A percentile compares a stretch with the other conserved stretches of the same genome.
These are phyloP conservation scores for Pyrenophora tritici-repentis DNA, from an alignment of 2,329 filamentous ascomycete species.

Conservation along the genomic window DNA sequence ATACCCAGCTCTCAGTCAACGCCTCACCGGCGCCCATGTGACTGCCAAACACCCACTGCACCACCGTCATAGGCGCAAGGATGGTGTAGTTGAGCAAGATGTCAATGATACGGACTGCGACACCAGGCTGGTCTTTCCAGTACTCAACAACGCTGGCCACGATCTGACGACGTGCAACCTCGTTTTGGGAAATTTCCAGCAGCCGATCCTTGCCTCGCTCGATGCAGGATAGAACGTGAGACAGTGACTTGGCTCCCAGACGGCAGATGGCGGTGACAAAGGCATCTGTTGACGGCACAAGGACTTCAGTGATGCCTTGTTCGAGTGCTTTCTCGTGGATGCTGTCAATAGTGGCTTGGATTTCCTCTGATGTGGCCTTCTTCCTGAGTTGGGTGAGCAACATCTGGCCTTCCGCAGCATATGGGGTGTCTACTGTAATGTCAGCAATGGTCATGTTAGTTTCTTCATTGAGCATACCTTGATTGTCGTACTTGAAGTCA, in stretches of 20 bases:
- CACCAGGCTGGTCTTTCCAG: conserved; percentile 90
- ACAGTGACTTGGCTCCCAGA: conserved; percentile 92
- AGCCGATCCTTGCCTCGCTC: conserved; percentile 92
- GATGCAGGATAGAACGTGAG: conserved; percentile 92
- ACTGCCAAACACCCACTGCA: conserved; percentile 85
- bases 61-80: conserved; percentile 79
- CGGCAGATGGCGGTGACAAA: conserved; percentile 93
- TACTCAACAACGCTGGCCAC: conserved; percentile 88
- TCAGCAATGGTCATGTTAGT: background rate
- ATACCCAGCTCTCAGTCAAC: conserved; percentile 76
- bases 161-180: conserved; percentile 82
- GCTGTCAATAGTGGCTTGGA: conserved; percentile 77
- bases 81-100: conserved; percentile 98
- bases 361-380: conserved; percentile 83
- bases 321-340: conserved; percentile 81
- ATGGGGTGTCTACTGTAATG: conserved; percentile 68
- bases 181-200: conserved; percentile 73
- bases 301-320: conserved; percentile 70
- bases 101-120: conserved; percentile 90
- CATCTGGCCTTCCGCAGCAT: conserved; percentile 81
- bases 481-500: conserved; percentile 85
- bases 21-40: conserved; percentile 66
- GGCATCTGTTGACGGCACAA: conserved; percentile 87
- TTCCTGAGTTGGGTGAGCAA: conserved; percentile 78
- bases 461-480: conserved; percentile 59